Evolutionary conservation across 2,329 filamentous ascomycete species (phyloP).

Genomic region (Epichloe coenophiala): DNA sequence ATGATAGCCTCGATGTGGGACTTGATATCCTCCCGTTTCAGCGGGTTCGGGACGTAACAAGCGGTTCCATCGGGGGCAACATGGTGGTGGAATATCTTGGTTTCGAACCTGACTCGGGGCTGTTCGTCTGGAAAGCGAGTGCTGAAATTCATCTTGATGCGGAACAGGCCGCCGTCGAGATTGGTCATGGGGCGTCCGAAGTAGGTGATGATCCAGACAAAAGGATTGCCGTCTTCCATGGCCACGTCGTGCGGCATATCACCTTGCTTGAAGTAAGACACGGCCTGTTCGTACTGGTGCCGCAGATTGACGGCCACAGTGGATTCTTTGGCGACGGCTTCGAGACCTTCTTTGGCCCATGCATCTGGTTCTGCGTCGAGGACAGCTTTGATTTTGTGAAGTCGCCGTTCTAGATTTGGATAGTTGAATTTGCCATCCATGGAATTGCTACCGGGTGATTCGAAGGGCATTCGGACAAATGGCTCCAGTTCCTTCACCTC

Average conservation of each 20-base stretch:
- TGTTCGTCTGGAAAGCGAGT: slow-evolving; percentile 79
- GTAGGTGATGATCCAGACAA: slow-evolving; percentile 78
- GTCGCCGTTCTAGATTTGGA: slow-evolving; percentile 52
- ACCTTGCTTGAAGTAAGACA: slow-evolving; percentile 57
- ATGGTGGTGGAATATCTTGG: slow-evolving; percentile 74
- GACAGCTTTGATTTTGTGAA: slow-evolving; percentile 53
- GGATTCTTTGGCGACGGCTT: slow-evolving; percentile 49
- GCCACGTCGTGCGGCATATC: slow-evolving; percentile 63
- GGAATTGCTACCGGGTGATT: slow-evolving; percentile 50
- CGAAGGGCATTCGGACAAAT: slow-evolving; percentile 83
- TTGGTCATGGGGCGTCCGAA: slow-evolving; percentile 89
- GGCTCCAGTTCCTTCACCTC: slow-evolving; percentile 48
- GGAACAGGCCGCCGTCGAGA: slow-evolving; percentile 81
- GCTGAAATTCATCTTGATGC: slow-evolving; percentile 66
- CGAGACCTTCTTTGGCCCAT: slow-evolving; percentile 60
- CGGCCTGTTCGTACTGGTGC: slow-evolving; percentile 73
- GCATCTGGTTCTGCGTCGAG: slow-evolving; percentile 56
- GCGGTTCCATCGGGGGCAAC: slow-evolving; percentile 68
- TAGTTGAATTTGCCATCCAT: slow-evolving; percentile 89
- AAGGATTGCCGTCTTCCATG: slow-evolving; percentile 64
- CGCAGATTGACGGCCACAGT: slow-evolving; percentile 71
- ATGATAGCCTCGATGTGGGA: slow-evolving; percentile 79
- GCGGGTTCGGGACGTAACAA: slow-evolving; percentile 59
- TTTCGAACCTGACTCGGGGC: slow-evolving; percentile 70
- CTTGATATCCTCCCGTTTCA: slow-evolving; percentile 58